These are phyloP conservation scores for Aspergillus chevalieri DNA, from an alignment of 2,329 filamentous ascomycete genomes.

Conservation along the genomic window DNA sequence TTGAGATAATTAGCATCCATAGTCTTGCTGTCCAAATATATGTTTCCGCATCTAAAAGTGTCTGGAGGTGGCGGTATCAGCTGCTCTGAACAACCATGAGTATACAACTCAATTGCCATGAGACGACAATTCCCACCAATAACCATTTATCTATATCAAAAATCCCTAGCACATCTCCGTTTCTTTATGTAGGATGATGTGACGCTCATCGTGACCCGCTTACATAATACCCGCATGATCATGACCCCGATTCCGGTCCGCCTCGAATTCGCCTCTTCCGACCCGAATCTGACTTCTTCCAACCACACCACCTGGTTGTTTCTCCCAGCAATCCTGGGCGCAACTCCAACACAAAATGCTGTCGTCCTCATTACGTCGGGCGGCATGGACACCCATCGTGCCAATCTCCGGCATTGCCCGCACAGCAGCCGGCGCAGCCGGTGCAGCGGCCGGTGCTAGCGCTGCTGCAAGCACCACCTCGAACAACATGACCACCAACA, in stretches of 20 bases:
- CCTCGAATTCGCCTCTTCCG: constrained; percentile 31
- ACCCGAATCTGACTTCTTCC: constrained; percentile 15
- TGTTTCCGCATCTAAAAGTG: too few species aligned
- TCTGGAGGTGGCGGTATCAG: too few species aligned
- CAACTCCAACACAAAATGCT: constrained; percentile 31
- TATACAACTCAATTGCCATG: too few species aligned
- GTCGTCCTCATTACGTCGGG: constrained; percentile 42
- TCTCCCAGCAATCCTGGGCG: constrained; percentile 19
- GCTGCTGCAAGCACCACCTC: constrained; percentile 24
- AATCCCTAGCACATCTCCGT: too few species aligned
- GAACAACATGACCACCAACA: constrained; percentile 20
- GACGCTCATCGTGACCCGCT: constrained; percentile 1
- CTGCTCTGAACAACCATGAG: too few species aligned
- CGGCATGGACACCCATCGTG: constrained; percentile 33
- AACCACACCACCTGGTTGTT: constrained; percentile 15
- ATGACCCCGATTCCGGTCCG: constrained; percentile 24
- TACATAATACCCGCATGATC: constrained; percentile 31
- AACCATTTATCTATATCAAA: too few species aligned
- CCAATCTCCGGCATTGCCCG: constrained; percentile 29
- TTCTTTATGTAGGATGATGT: background rate
- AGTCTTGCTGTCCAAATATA: too few species aligned
- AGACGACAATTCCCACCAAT: too few species aligned
- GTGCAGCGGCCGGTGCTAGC: constrained; percentile 7
- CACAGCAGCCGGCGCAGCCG: constrained; percentile 22
- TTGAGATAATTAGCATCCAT: too few species aligned